These are phyloP conservation scores for Aphanomyces euteiches DNA, from an alignment of 352 stramenopile species.

Conservation along the genomic window DNA sequence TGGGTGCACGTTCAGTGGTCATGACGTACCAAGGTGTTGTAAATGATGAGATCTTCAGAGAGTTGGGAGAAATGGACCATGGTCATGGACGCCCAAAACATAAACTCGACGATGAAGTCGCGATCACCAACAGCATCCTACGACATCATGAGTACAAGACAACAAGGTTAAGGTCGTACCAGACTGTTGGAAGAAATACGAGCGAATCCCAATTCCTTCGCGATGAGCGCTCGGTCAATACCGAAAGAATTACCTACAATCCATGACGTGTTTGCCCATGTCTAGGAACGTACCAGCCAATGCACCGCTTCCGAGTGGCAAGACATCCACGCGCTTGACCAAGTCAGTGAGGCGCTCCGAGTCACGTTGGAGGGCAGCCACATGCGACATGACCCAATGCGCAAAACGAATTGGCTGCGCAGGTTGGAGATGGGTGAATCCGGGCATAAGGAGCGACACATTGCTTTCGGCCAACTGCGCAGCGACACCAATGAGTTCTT, in stretches of 20 bases:
- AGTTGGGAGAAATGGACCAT: constrained; percentile 97
- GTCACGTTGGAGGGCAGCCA: constrained; percentile 91
- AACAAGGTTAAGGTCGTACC: constrained; percentile 2
- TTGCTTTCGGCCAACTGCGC: constrained; percentile 86
- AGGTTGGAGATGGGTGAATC: constrained; percentile 98
- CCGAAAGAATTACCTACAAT: constrained; percentile 93
- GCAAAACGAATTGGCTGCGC: constrained; percentile 97
- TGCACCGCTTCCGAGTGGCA: constrained; percentile 95
- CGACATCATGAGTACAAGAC: background rate
- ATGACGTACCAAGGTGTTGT: constrained; percentile 76
- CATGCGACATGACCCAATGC: constrained; percentile 97
- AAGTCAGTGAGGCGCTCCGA: constrained; percentile 91
- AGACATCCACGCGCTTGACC: constrained; percentile 92
- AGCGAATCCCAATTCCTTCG: constrained; percentile 91
- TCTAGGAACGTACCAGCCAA: constrained; percentile 66
- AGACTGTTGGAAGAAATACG: constrained; percentile 95
- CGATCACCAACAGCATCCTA: constrained; percentile 96
- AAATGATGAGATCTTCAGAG: constrained; percentile 99
- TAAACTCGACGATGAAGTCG: constrained; percentile 98
- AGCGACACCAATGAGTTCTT: constrained; percentile 87
- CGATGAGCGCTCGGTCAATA: constrained; percentile 93
- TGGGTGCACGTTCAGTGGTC: background rate
- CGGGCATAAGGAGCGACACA: constrained; percentile 96
- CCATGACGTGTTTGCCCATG: background rate
- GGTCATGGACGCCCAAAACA: constrained; percentile 96